These are phyloP conservation scores for Globisporangium canariense DNA, from an alignment of 352 stramenopile species.

Conservation along the genomic window DNA sequence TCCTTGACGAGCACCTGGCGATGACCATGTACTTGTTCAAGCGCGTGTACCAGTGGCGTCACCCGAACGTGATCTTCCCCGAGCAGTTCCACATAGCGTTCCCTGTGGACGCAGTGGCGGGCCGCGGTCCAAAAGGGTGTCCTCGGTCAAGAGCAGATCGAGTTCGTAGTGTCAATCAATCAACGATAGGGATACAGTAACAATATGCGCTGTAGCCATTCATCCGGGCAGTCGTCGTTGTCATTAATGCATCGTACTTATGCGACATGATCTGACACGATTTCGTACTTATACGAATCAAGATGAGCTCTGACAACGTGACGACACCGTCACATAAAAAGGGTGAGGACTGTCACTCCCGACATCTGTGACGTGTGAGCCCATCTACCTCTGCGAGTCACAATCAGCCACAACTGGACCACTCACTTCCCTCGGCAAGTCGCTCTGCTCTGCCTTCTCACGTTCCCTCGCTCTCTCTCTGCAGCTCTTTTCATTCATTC, in stretches of 20 bases:
- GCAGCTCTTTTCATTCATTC: neutral
- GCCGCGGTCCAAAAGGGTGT: neutral
- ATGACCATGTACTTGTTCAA: constrained; percentile 5
- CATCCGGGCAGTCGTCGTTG: too few relatives aligned
- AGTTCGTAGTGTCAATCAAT: neutral
- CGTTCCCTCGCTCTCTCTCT: neutral
- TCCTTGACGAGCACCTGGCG: constrained; percentile 1
- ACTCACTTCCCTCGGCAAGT: neutral
- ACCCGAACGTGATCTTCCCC: neutral
- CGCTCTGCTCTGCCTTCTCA: neutral
- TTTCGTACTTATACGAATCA: too few relatives aligned
- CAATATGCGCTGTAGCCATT: too few relatives aligned
- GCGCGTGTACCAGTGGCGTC: neutral
- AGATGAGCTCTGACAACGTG: too few relatives aligned
- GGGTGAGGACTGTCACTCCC: neutral
- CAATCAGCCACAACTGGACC: neutral
- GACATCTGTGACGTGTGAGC: neutral
- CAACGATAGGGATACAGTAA: too few relatives aligned
- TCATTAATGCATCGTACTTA: too few relatives aligned
- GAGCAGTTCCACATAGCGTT: neutral
- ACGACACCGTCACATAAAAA: neutral
- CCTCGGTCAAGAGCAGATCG: neutral
- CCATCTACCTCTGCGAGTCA: neutral
- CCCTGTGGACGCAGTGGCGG: neutral
- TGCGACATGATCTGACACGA: too few relatives aligned